Base-by-base conservation (phyloP, 805 yeast genomes). In the Candida incommunis region DNA sequence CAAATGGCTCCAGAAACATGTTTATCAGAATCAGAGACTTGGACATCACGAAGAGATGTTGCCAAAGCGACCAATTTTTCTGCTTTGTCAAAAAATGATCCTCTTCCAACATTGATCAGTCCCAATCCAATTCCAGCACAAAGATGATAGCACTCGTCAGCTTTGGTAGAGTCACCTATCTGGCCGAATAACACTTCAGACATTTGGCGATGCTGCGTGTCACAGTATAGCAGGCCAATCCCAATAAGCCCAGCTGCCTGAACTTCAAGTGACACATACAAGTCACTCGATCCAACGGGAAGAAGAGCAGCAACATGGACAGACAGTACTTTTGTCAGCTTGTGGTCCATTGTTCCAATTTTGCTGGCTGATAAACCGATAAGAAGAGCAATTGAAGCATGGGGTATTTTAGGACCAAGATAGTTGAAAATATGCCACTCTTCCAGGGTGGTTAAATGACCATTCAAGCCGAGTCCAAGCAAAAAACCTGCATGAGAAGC, bases 361-460 rank as follows among this genome's bases (percentile, higher is more conserved):
- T 78, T 66, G 61, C 96, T 84, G 0, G 96, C 96, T 18, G 96
- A 78, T 85, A 90, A 81, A 1, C 99, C 99, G 16, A 92, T 63
- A 27, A 92, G 65, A 41, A 92, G 67, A 0, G 96, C 97, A 27
- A 87, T 79, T 59, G 95, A 84, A 0, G 95, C 84, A 35, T 73
- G 73, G 2, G 81, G 75, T 54, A 84, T 86, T 51, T 92, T 88
- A 0, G 95, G 94, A 0, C 95, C 94, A 44, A 92, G 65, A 52
- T 86, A 87, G 56, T 90, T 88, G 60, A 86, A 92, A 24, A 90
- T 82, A 58, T 88, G 96, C 96, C 97, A 92, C 60, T 92, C 96
- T 55, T 90, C 97, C 22, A 92, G 64, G 37, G 71, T 70, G 46
- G 74, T 77, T 54, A 92, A 64, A 58, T 88, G 95, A 0, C 97